These are phyloP conservation scores for Ogataea glucozyma DNA, from an alignment of 805 yeast genomes.

Conservation along the genomic window DNA sequence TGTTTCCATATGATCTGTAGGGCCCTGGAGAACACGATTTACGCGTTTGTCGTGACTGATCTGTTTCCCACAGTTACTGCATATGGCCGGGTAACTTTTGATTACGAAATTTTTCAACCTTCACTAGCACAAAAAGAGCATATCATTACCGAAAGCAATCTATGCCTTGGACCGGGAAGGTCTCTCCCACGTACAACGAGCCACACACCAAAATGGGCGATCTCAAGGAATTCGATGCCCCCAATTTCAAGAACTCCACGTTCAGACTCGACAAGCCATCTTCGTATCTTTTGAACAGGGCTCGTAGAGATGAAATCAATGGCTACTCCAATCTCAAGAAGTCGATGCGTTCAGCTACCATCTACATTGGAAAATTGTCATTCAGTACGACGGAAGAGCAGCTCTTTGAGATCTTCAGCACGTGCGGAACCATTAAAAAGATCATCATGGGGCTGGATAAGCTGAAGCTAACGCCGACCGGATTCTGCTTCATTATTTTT, in stretches of 20 bases:
- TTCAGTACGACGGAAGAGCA: conserved; percentile 95
- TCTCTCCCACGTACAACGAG: not conserved
- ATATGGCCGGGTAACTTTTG: conserved; percentile 2
- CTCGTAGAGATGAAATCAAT: conserved; percentile 48
- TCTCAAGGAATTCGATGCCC: conserved; percentile 48
- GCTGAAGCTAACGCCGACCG: conserved; percentile 90
- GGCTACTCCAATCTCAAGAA: conserved; percentile 65
- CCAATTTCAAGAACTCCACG: conserved; percentile 62
- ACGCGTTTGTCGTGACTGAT: too few species aligned
- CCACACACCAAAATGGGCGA: conserved; percentile 20
- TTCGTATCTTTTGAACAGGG: conserved; percentile 63
- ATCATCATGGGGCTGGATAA: conserved; percentile 95
- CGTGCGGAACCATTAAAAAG: conserved; percentile 74
- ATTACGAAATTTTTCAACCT: not conserved
- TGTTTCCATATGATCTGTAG: not conserved
- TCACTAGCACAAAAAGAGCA: too few species aligned
- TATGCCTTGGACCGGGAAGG: not conserved
- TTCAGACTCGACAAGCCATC: conserved; percentile 74
- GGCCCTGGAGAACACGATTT: too few species aligned
- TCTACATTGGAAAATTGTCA: conserved; percentile 89
- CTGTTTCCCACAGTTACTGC: too few species aligned
- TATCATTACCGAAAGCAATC: not conserved
- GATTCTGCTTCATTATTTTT: conserved; percentile 91
- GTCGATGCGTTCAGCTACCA: conserved; percentile 68
- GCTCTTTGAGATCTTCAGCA: conserved; percentile 80